These are phyloP conservation scores for Poa annua DNA, from an alignment of 176 grass and related monocot species.

Conservation along the genomic window DNA sequence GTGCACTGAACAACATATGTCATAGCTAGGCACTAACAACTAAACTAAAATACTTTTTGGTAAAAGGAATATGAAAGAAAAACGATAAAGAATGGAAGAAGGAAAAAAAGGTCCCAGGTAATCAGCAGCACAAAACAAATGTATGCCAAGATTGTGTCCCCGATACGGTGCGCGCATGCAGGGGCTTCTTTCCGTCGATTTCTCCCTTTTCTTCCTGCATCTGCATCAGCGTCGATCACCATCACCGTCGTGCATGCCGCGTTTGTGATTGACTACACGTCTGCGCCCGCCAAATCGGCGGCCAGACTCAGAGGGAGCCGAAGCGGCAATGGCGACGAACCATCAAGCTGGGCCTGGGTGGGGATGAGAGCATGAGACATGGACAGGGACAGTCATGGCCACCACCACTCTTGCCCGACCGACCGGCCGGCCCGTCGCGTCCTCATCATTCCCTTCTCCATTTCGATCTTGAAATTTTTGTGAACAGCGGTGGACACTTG, in stretches of 20 bases:
- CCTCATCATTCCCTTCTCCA: slow-evolving; percentile 25
- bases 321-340: slow-evolving; percentile 26
- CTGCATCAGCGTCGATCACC: slow-evolving; percentile 37
- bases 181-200: neutral
- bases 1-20: neutral
- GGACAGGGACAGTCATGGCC: slow-evolving; percentile 53
- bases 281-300: neutral
- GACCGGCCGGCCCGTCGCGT: neutral
- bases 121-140: slow-evolving; percentile 1
- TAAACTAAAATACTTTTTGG: slow-evolving; percentile 16
- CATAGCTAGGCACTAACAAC: neutral
- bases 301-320: neutral
- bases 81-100: too few species aligned
- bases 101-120: neutral
- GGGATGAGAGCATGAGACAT: slow-evolving; percentile 31
- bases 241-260: neutral
- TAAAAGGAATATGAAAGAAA: neutral
- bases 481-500: slow-evolving; percentile 48
- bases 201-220: neutral
- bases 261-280: neutral
- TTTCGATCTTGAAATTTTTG: slow-evolving; percentile 24
- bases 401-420: slow-evolving; percentile 17
- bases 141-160: slow-evolving; percentile 9
- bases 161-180: slow-evolving; percentile 31
- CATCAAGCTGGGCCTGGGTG: neutral